Evolutionary conservation across 129 eudicot genomes (phyloP).

Genomic region (Gnaphalium uliginosum): DNA sequence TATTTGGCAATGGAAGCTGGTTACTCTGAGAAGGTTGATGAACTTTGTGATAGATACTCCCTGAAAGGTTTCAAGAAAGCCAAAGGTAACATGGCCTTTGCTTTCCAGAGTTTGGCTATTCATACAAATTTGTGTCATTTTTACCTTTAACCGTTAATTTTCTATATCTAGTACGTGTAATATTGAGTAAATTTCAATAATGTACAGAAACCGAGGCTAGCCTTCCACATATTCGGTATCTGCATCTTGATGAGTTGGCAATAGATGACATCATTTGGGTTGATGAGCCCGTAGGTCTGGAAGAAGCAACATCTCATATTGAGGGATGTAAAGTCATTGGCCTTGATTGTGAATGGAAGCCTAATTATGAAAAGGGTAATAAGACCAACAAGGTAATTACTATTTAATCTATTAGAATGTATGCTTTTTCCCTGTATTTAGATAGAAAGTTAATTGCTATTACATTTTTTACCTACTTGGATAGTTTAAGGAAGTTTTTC

Average conservation of each 20-base stretch:
- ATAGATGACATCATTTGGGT: slow-evolving; percentile 84
- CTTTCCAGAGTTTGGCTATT: neutral
- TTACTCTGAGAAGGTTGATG: slow-evolving; percentile 84
- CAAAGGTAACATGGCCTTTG: slow-evolving; percentile 48
- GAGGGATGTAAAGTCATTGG: slow-evolving; percentile 88
- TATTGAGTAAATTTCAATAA: slow-evolving; percentile 8
- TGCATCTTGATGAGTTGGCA: slow-evolving; percentile 65
- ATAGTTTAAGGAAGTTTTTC: slow-evolving; percentile 3
- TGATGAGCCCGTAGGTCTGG: slow-evolving; percentile 63
- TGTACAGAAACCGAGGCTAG: slow-evolving; percentile 59
- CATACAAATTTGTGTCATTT: neutral
- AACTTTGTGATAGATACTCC: slow-evolving; percentile 75
- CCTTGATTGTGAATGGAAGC: slow-evolving; percentile 99
- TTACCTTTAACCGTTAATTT: neutral
- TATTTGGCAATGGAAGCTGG: slow-evolving; percentile 99
- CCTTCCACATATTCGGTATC: slow-evolving; percentile 45
- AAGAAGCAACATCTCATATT: slow-evolving; percentile 61
- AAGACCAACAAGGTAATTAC: slow-evolving; percentile 64
- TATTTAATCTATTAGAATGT: neutral
- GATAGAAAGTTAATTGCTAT: neutral
- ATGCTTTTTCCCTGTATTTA: slow-evolving; percentile 2
- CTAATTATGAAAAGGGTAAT: slow-evolving; percentile 76
- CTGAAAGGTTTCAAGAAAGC: slow-evolving; percentile 64
- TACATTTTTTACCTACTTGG: neutral
- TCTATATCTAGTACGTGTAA: slow-evolving; percentile 2